Percentiles rank a stretch among this genome's conserved stretches.
Conservation (phyloP, 441 rosid genomes). For the Eruca vesicaria region DNA sequence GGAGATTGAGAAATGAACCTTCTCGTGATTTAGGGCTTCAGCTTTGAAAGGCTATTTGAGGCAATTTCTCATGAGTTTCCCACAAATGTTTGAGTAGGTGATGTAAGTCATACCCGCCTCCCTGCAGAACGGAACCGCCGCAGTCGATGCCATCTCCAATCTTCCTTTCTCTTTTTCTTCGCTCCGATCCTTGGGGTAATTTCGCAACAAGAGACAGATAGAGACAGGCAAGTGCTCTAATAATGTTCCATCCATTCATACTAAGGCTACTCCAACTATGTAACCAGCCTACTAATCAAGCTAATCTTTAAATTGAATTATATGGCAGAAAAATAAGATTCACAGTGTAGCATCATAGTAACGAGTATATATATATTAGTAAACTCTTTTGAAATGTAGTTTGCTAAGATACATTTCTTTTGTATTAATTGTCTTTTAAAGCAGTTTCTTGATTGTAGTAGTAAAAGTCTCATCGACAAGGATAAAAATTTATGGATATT, state of each 20-base stretch:
- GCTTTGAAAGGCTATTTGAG: slow-evolving; percentile 76
- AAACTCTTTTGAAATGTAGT: no score
- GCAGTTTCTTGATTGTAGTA: no score
- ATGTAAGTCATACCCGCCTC: slow-evolving; percentile 92
- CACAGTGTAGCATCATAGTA: no score
- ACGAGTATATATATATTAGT: no score
- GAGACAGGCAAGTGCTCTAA: background rate
- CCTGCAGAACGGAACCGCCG: slow-evolving; percentile 92
- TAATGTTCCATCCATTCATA: background rate
- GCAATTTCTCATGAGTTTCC: slow-evolving; percentile 79
- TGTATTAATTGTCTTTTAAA: no score
- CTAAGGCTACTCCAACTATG: background rate
- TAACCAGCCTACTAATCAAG: no score
- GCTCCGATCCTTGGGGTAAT: no score
- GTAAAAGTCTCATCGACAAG: no score
- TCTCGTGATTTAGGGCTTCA: slow-evolving; percentile 71
- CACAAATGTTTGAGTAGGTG: slow-evolving; percentile 80
- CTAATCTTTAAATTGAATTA: no score
- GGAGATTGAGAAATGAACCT: slow-evolving; percentile 76
- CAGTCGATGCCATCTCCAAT: slow-evolving; percentile 68
- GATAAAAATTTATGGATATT: no score
- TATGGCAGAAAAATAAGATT: no score
- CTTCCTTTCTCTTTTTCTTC: background rate
- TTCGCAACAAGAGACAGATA: background rate
- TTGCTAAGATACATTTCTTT: no score